A percentile compares a stretch with the other conserved stretches of the same genome.
Conservation (phyloP, 345 rosid species). For the Bretschneidera sinensis region DNA sequence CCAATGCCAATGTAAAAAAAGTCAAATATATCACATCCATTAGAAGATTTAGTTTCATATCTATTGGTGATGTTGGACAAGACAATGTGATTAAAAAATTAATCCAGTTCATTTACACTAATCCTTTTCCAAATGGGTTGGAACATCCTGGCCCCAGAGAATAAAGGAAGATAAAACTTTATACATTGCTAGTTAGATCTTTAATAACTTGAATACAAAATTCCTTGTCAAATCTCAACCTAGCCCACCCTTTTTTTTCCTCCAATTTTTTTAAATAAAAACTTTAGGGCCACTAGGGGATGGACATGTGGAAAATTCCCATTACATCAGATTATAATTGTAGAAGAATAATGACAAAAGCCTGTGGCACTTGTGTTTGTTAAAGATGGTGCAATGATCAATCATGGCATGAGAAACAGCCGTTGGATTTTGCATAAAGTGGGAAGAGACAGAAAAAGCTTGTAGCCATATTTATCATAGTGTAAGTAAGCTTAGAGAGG, state of each 20-base stretch:
- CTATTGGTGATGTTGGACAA: no score
- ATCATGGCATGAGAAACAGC: conserved; percentile 28
- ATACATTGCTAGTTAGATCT: conserved; percentile 1
- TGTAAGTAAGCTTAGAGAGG: conserved; percentile 6
- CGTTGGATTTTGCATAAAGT: conserved; percentile 22
- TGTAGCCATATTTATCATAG: conserved; percentile 23
- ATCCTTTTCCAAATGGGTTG: conserved; percentile 31
- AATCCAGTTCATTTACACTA: conserved; percentile 8
- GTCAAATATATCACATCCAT: no score
- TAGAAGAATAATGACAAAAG: conserved; percentile 19
- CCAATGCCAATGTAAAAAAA: no score
- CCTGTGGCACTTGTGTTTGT: conserved; percentile 18
- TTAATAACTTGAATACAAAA: conserved; percentile 5
- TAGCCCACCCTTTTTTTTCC: background rate
- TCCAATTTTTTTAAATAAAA: background rate
- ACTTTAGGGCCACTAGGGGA: conserved; percentile 2
- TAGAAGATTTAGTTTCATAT: no score
- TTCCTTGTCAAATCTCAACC: no score
- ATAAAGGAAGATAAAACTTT: conserved; percentile 19
- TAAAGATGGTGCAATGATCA: conserved; percentile 35
- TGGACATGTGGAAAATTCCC: conserved; percentile 25
- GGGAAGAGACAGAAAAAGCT: conserved; percentile 16
- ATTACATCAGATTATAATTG: background rate
- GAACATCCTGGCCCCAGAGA: conserved; percentile 31
- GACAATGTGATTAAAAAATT: conserved; percentile 16